Conservation (phyloP, 202 grass and related monocot species). For the Saccharum hybrid region DNA sequence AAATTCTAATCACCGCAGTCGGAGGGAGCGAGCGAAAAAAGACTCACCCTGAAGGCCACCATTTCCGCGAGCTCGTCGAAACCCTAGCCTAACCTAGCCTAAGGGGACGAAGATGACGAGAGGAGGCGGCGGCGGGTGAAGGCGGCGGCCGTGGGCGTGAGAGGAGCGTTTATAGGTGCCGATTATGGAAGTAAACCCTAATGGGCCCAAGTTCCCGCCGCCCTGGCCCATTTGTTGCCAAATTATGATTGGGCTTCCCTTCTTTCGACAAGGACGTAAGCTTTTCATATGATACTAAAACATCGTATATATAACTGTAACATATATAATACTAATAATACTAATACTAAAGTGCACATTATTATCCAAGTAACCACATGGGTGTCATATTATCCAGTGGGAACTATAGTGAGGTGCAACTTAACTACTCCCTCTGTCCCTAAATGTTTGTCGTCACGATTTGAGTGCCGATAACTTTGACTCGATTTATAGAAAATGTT, state of each 20-base stretch:
- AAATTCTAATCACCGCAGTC: neutral
- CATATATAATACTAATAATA: too few relatives aligned
- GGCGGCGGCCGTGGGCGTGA: neutral
- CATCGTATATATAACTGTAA: too few relatives aligned
- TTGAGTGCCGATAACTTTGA: too few relatives aligned
- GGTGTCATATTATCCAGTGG: too few relatives aligned
- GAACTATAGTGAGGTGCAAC: too few relatives aligned
- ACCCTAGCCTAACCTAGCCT: conserved; percentile 44
- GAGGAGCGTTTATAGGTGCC: neutral
- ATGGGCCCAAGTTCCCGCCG: conserved; percentile 3
- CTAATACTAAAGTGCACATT: too few relatives aligned
- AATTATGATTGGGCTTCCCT: neutral
- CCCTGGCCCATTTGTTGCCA: neutral
- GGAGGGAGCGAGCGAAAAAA: neutral
- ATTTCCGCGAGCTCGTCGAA: conserved; percentile 47
- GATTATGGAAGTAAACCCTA: conserved; percentile 54
- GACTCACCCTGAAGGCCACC: conserved; percentile 79
- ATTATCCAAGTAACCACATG: too few relatives aligned
- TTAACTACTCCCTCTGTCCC: too few relatives aligned
- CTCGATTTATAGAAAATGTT: too few relatives aligned
- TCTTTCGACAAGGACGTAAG: neutral
- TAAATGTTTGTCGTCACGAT: too few relatives aligned
- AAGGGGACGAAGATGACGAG: neutral
- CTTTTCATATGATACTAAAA: too few relatives aligned
- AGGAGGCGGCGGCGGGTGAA: conserved; percentile 21